Conservation (phyloP, 2,329 filamentous ascomycete species). For the Botrytis fabae region DNA sequence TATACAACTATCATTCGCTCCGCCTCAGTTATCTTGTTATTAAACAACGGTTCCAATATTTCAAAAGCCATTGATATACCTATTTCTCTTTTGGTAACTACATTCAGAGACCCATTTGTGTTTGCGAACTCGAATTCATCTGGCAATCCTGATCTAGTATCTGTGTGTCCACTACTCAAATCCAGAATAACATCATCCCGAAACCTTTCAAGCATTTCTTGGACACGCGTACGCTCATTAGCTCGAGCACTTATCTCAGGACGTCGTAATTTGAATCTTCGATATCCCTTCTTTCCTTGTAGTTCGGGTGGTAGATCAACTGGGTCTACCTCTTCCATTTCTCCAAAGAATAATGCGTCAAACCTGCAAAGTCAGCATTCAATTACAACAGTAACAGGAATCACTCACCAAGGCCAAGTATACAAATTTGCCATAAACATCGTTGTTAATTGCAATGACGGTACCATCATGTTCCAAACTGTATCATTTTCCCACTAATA, state of each 20-base stretch:
- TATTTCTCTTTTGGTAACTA: background rate
- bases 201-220: constrained; percentile 9
- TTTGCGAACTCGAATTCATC: constrained; percentile 1
- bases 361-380: background rate
- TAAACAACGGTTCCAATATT: constrained; percentile 13
- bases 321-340: background rate
- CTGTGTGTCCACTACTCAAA: constrained; percentile 11
- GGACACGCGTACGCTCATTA: background rate
- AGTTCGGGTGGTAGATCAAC: constrained; percentile 1
- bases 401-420: constrained; percentile 10
- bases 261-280: constrained; percentile 6
- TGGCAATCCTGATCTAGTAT: constrained; percentile 1
- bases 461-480: constrained; percentile 17
- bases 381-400: fast-evolving
- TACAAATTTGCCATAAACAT: constrained; percentile 16
- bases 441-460: background rate
- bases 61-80: constrained; percentile 14
- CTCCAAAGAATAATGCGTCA: constrained; percentile 17
- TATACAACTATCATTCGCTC: background rate
- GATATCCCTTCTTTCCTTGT: background rate
- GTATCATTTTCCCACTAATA: constrained; percentile 12
- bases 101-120: background rate
- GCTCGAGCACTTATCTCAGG: background rate
- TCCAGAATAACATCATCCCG: background rate
- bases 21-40: constrained; percentile 14